These are phyloP conservation scores for Malus fusca DNA, from an alignment of 306 rosid genomes.

Conservation along the genomic window DNA sequence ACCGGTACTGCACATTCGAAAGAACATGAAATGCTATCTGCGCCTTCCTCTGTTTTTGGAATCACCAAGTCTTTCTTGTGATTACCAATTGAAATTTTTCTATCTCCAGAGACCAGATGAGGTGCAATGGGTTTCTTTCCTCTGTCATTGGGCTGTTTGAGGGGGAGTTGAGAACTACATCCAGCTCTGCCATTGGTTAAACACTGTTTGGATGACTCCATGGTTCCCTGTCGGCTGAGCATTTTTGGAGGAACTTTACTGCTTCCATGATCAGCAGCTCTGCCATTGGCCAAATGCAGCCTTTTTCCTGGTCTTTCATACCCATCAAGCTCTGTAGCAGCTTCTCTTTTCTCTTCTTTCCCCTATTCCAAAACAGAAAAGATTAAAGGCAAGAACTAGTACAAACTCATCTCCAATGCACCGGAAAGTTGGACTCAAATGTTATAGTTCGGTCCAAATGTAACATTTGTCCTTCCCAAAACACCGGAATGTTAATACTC, in stretches of 20 bases:
- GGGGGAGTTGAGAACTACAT: slow-evolving; percentile 13
- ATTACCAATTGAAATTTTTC: not conserved
- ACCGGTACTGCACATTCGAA: slow-evolving; percentile 12
- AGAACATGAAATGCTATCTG: slow-evolving; percentile 6
- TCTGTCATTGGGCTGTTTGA: slow-evolving; percentile 12
- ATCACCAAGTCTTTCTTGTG: slow-evolving; percentile 5
- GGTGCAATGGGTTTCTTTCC: slow-evolving; percentile 8
- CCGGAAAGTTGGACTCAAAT: too few relatives aligned
- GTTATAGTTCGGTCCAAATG: too few relatives aligned
- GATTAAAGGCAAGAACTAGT: not conserved
- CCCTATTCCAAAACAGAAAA: slow-evolving; percentile 16
- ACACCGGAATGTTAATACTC: too few relatives aligned
- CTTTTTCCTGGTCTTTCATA: slow-evolving; percentile 27
- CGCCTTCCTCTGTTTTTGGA: slow-evolving; percentile 14
- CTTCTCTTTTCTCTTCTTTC: slow-evolving; percentile 25
- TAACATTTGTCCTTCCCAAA: too few relatives aligned
- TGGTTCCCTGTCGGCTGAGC: too few relatives aligned
- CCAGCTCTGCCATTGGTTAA: slow-evolving; percentile 13
- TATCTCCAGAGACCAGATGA: not conserved
- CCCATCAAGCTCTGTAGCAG: slow-evolving; percentile 11
- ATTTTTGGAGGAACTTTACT: slow-evolving; percentile 8
- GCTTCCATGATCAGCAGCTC: not conserved
- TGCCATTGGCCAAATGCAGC: slow-evolving; percentile 14
- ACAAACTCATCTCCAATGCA: too few relatives aligned
- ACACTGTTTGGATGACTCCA: slow-evolving; percentile 20